Evolutionary conservation across 495 filamentous ascomycete genomes (phyloP), one percentile per base, ranked within the genome.

Genomic region (Hypomontagnella monticulosa): DNA sequence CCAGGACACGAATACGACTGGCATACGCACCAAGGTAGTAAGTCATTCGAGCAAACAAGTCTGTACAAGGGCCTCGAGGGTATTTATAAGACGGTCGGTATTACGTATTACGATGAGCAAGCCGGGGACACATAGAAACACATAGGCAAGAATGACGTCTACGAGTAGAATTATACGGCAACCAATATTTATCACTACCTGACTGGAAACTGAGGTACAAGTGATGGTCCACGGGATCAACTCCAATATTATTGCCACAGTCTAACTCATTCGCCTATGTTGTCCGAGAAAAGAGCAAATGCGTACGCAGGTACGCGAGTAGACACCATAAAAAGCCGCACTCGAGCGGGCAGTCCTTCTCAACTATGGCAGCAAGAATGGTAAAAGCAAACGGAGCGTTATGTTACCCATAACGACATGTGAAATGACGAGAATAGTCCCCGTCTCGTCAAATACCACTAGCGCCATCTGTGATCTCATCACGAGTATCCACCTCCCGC

Each of bases 231-330:
- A 23, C 43, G 19, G 27, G 20, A 57, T 53, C 46, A 58, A 34
- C 15, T 59, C 48, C 30, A 47, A 46, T 32, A 65, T 54, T 49
- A 54, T 54, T 66, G 4, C 32, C 60, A 52, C 27, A 49, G 12
- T 48, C 46, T 58, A 57, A 57, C 27, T 57, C 33, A 40, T 53
- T 53, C 18, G 36, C 49, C 52, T 57, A 61, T 58, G 47, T 49
- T 16, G 23, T 42, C 51, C 20, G n/a, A 40, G 12, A 36, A 46
- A 61, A 23, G 19, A 16, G 10, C 11, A 55, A 44, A 40, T 27
- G 30, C 54, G 41, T 60, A 55, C 36, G 49, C 46, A 51, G 2
- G 50, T 56, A 42, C 42, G 56, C 50, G 30, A 52, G 38, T 57
- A 42, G 23, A 53, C 52, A 48, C 57, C 18, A 32, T 38, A 27